Base-by-base conservation (phyloP, 2,329 filamentous ascomycete species). In the Colletotrichum liriopes region DNA sequence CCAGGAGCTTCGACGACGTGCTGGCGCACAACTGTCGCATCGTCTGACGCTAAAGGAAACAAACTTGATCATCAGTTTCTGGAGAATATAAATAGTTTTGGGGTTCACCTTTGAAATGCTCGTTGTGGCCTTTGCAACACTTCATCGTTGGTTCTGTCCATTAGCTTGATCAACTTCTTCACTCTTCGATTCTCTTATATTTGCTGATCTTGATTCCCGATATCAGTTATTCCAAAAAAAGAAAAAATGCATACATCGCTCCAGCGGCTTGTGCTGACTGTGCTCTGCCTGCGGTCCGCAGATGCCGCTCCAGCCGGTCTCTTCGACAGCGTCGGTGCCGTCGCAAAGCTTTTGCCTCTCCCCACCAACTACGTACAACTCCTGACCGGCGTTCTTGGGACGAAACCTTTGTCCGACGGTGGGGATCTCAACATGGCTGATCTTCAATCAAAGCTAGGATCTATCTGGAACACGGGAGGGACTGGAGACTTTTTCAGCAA, bases 231-330 rank as follows among this genome's bases (percentile, higher is more conserved):
- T 23, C 14, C n/a, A n/a, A n/a, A n/a, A n/a, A n/a, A n/a, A 18
- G 23, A 5, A 7, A 72, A 16, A 14, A 68, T 68, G 65, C 65
- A 32, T 39, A 20, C 39, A 8, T n/a, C 59, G 1, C n/a, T 41
- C 2, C 65, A 63, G 16, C 32, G 49, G 45, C 23, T 59, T 29
- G 59, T 58, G 35, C 43, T 64, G 1, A 18, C 32, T 5, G 52
- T 23, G 29, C 18, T 68, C 11, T 3, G 63, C 23, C 35, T 72
- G 11, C 51, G 54, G 1, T 59, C 59, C 6, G 45, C 58, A 18
- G 39, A 64, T 23, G 65, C 65, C 32, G 69, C 69, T 3, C 69
- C 69, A 7, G 45, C 58, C 23, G 65, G 65, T 20, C 69, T 72
- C 18, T 58, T 72, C 39, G 69, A 72, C 49, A 16, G 32, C 16